These are phyloP conservation scores for Penicillium lividum DNA, from an alignment of 495 filamentous ascomycete species.

Conservation along the genomic window DNA sequence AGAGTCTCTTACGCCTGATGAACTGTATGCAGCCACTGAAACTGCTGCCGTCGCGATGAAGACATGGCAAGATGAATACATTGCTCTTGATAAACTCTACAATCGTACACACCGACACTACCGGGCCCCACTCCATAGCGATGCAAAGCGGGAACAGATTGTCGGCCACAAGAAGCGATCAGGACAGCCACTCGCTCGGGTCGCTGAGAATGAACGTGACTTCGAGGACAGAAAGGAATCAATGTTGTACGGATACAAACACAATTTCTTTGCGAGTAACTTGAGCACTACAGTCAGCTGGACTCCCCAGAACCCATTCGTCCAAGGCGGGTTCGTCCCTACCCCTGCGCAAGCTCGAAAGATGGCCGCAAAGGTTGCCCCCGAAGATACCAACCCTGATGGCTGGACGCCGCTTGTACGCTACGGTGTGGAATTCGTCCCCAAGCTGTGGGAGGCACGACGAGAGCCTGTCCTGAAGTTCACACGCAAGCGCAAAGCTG, in stretches of 20 bases:
- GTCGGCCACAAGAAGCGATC: conserved; percentile 23
- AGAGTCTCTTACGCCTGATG: conserved; percentile 39
- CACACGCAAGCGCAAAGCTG: conserved; percentile 48
- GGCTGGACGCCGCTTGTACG: conserved; percentile 36
- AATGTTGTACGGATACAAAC: conserved; percentile 45
- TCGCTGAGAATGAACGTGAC: conserved; percentile 23
- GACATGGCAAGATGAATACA: conserved; percentile 65
- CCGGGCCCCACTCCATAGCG: conserved; percentile 11
- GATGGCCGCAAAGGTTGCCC: conserved; percentile 36
- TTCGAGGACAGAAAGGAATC: conserved; percentile 48
- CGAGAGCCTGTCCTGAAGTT: conserved; percentile 53
- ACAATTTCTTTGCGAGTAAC: conserved; percentile 23
- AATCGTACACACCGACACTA: conserved; percentile 48
- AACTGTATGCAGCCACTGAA: conserved; percentile 55
- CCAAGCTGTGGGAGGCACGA: conserved; percentile 50
- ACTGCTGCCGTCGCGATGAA: conserved; percentile 55
- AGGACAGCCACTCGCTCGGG: conserved; percentile 19
- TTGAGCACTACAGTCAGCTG: conserved; percentile 9
- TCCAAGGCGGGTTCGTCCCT: conserved; percentile 47
- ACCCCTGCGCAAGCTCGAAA: conserved; percentile 44
- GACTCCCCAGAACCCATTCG: conserved; percentile 42
- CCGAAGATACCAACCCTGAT: conserved; percentile 42
- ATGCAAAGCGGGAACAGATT: conserved; percentile 21
- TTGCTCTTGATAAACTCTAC: conserved; percentile 57
- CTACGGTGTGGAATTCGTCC: conserved; percentile 37